These are phyloP conservation scores for Aspergillus ruber DNA, from an alignment of 2,329 filamentous ascomycete species.

Conservation along the genomic window DNA sequence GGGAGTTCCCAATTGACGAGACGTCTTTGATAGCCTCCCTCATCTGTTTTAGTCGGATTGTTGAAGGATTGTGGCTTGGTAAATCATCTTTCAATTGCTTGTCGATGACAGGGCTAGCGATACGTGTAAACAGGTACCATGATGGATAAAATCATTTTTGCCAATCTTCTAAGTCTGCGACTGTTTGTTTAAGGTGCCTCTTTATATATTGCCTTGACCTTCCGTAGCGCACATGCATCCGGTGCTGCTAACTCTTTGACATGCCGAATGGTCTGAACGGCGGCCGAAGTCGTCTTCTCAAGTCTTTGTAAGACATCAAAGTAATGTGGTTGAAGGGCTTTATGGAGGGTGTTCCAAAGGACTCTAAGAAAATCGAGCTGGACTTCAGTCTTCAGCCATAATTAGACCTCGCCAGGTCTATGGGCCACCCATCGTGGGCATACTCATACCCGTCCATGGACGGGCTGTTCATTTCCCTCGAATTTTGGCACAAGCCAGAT, in stretches of 20 bases:
- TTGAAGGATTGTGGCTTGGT: neutral
- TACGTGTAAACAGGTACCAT: slow-evolving; percentile 28
- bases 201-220: neutral
- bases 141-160: slow-evolving; percentile 26
- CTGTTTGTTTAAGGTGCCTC: slow-evolving; percentile 2
- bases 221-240: neutral
- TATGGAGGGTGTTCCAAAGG: slow-evolving; percentile 11
- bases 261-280: neutral
- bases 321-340: slow-evolving; percentile 5
- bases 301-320: slow-evolving; percentile 1
- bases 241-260: neutral
- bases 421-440: too few relatives aligned
- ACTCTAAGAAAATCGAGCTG: slow-evolving; percentile 18
- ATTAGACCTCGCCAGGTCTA: too few relatives aligned
- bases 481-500: too few relatives aligned
- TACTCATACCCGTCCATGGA: too few relatives aligned
- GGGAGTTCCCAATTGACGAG: neutral
- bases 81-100: slow-evolving; percentile 8
- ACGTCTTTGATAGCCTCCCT: neutral
- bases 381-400: slow-evolving; percentile 14
- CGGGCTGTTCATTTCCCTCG: too few relatives aligned
- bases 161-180: slow-evolving; percentile 29
- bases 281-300: neutral
- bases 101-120: slow-evolving; percentile 19
- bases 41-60: neutral